A percentile compares a stretch with the other conserved stretches of the same genome.
Conservation (phyloP, 2,329 filamentous ascomycete species). For the Colletotrichum sp. region DNA sequence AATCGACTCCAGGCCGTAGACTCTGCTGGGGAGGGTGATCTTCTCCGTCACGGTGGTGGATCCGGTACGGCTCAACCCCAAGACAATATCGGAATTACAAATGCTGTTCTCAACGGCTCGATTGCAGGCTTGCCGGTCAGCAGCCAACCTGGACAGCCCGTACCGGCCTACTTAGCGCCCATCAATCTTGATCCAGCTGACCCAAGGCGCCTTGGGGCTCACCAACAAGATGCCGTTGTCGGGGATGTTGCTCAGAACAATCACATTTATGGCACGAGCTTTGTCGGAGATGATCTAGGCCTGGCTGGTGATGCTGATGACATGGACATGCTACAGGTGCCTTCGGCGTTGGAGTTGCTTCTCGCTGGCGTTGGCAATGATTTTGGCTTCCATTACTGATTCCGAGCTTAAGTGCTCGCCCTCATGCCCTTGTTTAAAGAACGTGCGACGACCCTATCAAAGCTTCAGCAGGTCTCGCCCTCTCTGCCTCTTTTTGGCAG, state of each 20-base stretch:
- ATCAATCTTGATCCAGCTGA: neutral
- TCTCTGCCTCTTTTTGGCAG: neutral
- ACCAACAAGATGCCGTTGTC: neutral
- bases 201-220: neutral
- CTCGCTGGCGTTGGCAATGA: constrained; percentile 30
- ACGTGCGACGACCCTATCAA: neutral
- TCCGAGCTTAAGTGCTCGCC: neutral
- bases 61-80: neutral
- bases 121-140: neutral
- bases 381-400: constrained; percentile 1
- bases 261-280: neutral
- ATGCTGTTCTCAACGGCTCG: neutral
- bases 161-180: neutral
- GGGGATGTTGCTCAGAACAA: neutral
- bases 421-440: neutral
- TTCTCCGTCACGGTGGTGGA: neutral
- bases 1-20: neutral
- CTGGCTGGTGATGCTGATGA: constrained; percentile 15
- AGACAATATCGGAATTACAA: neutral
- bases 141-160: neutral
- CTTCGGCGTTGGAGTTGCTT: constrained; percentile 34
- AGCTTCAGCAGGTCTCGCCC: neutral
- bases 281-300: constrained; percentile 1
- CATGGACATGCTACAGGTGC: constrained; percentile 29
- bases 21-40: neutral